Conservation (phyloP, 805 yeast genomes). For the Teunomyces lycoperdinae region DNA sequence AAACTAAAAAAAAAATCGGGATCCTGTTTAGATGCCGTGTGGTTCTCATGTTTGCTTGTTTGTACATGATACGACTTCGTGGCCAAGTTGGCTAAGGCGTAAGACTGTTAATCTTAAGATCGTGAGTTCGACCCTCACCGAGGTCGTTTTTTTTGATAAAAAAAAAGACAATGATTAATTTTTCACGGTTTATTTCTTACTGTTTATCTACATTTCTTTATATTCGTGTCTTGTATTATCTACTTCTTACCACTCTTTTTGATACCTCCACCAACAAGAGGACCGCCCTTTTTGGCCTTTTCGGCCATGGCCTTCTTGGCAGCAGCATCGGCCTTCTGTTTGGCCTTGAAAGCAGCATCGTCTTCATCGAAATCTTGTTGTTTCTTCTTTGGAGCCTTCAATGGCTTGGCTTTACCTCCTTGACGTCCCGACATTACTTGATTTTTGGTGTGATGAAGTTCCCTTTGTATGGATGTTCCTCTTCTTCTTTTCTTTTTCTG, state of each 20-base stretch:
- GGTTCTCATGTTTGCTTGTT: too few relatives aligned
- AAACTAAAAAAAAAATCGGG: too few relatives aligned
- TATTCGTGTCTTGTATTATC: not conserved
- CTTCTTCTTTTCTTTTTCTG: not conserved
- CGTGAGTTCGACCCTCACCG: slow-evolving; percentile 19
- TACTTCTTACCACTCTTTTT: slow-evolving; percentile 64
- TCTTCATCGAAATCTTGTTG: slow-evolving; percentile 79
- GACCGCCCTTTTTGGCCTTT: slow-evolving; percentile 86
- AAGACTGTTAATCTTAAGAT: slow-evolving; percentile 18
- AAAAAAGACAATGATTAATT: not conserved
- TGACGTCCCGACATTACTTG: slow-evolving; percentile 85
- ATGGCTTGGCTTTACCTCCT: slow-evolving; percentile 95
- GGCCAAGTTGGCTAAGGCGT: slow-evolving; percentile 19
- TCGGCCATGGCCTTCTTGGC: slow-evolving; percentile 89
- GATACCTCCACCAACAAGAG: slow-evolving; percentile 90
- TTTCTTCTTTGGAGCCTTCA: slow-evolving; percentile 82
- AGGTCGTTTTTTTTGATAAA: slow-evolving; percentile 9
- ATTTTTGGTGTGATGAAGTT: slow-evolving; percentile 2
- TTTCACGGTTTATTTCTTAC: not conserved
- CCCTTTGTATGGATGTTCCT: not conserved
- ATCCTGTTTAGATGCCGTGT: too few relatives aligned
- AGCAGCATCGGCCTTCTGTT: slow-evolving; percentile 92
- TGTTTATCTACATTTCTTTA: not conserved
- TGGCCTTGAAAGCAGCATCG: slow-evolving; percentile 85
- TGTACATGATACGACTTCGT: slow-evolving; percentile 10